Percentiles rank a stretch among this genome's conserved stretches.
Evolutionary conservation across 2,329 filamentous ascomycete genomes (phyloP).

Genomic region (Canariomyces notabilis): DNA sequence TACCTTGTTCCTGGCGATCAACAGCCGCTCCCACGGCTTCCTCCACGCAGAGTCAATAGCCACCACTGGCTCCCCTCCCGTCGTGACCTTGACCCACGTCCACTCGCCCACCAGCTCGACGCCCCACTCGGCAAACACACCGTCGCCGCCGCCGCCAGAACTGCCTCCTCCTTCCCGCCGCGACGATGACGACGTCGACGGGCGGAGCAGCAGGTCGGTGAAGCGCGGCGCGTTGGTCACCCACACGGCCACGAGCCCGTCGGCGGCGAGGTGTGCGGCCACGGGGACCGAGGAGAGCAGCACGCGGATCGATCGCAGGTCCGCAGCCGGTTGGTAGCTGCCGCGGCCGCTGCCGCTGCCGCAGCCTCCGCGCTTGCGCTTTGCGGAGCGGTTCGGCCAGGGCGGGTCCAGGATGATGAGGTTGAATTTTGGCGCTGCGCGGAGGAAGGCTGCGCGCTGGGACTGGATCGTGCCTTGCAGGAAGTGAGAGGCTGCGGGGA

Average conservation of each 20-base stretch:
- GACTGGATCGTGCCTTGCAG: constrained; percentile 46
- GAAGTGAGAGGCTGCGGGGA: constrained; percentile 41
- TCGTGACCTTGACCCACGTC: constrained; percentile 73
- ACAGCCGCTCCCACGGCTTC: constrained; percentile 70
- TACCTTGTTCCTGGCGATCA: constrained; percentile 51
- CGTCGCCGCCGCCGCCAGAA: constrained; percentile 28
- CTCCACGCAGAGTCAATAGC: constrained; percentile 57
- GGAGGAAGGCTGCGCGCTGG: constrained; percentile 37
- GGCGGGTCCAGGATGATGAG: constrained; percentile 71
- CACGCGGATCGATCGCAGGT: constrained; percentile 41
- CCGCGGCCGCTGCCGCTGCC: constrained; percentile 22
- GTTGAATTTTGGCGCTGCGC: constrained; percentile 51
- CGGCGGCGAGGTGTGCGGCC: constrained; percentile 44
- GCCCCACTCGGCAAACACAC: constrained; percentile 63
- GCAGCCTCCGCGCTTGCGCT: constrained; percentile 40
- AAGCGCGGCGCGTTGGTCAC: constrained; percentile 67
- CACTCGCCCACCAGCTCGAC: constrained; percentile 64
- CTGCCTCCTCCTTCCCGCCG: not conserved
- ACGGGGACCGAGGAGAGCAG: constrained; percentile 56
- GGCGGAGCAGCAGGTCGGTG: constrained; percentile 51
- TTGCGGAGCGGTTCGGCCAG: constrained; percentile 74
- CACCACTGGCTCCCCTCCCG: constrained; percentile 58
- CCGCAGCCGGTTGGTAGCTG: constrained; percentile 42
- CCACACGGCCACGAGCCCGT: constrained; percentile 66
- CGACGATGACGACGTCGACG: no score